Conservation (phyloP, 495 filamentous ascomycete species). For the Cladorrhinum samala region DNA sequence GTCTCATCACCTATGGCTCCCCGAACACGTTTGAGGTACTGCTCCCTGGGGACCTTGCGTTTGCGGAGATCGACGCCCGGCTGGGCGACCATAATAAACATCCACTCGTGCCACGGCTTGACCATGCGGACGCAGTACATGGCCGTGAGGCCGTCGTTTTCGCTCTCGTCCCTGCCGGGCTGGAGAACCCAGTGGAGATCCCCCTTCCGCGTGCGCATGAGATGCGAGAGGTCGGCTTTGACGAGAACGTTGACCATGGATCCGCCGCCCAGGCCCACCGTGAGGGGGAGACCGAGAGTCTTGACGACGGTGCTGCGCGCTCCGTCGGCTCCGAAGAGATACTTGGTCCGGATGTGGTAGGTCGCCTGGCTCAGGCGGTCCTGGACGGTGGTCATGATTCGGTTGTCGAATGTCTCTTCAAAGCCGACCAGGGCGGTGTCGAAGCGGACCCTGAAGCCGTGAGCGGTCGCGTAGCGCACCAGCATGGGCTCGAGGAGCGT, state of each 20-base stretch:
- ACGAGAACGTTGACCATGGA: conserved; percentile 49
- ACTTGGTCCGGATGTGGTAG: conserved; percentile 46
- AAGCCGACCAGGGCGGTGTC: conserved; percentile 39
- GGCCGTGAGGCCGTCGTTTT: conserved; percentile 28
- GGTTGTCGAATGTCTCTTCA: conserved; percentile 25
- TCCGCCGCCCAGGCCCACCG: conserved; percentile 47
- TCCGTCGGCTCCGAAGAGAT: conserved; percentile 54
- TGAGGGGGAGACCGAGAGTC: conserved; percentile 42
- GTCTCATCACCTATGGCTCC: conserved; percentile 49
- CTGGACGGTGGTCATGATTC: conserved; percentile 29
- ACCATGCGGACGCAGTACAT: conserved; percentile 37
- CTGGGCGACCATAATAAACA: conserved; percentile 37
- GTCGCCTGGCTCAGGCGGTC: conserved; percentile 37
- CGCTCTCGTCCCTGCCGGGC: conserved; percentile 30
- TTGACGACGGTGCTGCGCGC: conserved; percentile 46
- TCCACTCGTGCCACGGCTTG: conserved; percentile 41
- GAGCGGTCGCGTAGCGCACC: conserved; percentile 31
- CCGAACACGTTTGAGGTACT: conserved; percentile 35
- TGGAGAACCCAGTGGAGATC: conserved; percentile 51
- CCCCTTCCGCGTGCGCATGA: conserved; percentile 42
- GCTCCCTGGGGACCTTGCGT: conserved; percentile 26
- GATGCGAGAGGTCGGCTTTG: conserved; percentile 46
- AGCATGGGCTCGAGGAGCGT: conserved; percentile 44
- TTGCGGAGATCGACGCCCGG: conserved; percentile 26
- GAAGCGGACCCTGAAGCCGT: conserved; percentile 38